phyloP scores from a whole-genome alignment of 2,329 filamentous ascomycete species.

The Colletotrichum salicis region DNA sequence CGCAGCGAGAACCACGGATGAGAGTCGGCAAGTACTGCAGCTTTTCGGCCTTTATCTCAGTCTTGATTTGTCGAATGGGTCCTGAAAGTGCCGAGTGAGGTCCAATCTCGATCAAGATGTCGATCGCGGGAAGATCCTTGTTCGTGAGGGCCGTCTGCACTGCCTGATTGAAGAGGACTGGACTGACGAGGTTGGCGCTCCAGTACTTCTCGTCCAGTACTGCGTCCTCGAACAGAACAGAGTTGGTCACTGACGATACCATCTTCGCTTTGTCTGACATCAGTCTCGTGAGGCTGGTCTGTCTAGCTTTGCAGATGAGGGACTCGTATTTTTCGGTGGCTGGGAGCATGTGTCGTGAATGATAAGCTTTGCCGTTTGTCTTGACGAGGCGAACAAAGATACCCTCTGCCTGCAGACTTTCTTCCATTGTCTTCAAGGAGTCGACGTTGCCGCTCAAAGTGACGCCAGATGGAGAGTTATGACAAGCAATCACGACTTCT shows the following conservation, averaged over 20 bases:
- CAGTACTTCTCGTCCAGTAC: conserved; percentile 38
- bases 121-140: not conserved
- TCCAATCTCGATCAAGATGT: conserved; percentile 44
- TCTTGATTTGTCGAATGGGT: conserved; percentile 46
- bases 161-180: conserved; percentile 40
- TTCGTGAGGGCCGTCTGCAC: conserved; percentile 10
- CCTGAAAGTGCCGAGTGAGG: conserved; percentile 53
- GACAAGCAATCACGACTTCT: conserved; percentile 40
- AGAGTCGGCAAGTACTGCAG: conserved; percentile 41
- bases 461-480: conserved; percentile 42
- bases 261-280: not conserved
- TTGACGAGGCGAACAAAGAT: not conserved
- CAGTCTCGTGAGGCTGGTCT: conserved; percentile 30
- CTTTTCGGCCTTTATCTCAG: conserved; percentile 2
- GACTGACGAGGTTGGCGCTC: conserved; percentile 39
- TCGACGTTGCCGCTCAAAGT: conserved; percentile 41
- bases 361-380: conserved; percentile 52
- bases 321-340: conserved; percentile 23
- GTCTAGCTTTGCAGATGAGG: not conserved
- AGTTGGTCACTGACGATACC: conserved; percentile 1
- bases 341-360: conserved; percentile 51
- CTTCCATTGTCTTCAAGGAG: conserved; percentile 40
- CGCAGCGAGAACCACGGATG: conserved; percentile 35
- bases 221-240: conserved; percentile 21
- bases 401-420: not conserved